phyloP scores from a whole-genome alignment of 1,284 basidiomycete genomes.

The Sporisorium reilianum region DNA sequence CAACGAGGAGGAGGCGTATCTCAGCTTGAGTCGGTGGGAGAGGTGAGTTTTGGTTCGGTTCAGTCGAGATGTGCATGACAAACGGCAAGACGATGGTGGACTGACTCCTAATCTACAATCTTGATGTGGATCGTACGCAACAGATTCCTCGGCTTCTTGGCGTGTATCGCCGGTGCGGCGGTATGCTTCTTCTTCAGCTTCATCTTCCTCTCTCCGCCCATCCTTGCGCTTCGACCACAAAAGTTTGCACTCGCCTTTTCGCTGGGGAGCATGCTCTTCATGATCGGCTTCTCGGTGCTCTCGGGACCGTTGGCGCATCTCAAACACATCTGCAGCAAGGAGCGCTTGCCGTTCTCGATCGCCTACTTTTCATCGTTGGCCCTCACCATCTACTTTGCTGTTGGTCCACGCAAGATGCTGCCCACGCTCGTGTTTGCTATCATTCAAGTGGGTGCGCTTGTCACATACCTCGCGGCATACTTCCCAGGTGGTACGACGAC shows the following conservation, averaged over 20 bases:
- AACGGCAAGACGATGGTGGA: not conserved
- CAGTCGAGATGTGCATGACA: not conserved
- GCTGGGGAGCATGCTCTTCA: slow-evolving; percentile 65
- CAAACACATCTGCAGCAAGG: slow-evolving; percentile 69
- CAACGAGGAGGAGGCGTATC: slow-evolving; percentile 95
- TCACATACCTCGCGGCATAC: slow-evolving; percentile 65
- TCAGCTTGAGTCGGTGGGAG: slow-evolving; percentile 68
- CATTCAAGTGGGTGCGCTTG: slow-evolving; percentile 60
- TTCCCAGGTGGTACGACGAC: slow-evolving; percentile 67
- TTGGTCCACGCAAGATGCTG: slow-evolving; percentile 62
- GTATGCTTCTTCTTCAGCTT: slow-evolving; percentile 97
- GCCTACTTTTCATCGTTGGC: slow-evolving; percentile 63
- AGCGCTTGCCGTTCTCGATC: slow-evolving; percentile 75
- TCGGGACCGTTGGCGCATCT: slow-evolving; percentile 66
- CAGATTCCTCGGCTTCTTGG: slow-evolving; percentile 87
- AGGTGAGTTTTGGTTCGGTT: slow-evolving; percentile 44
- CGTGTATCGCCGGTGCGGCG: slow-evolving; percentile 86
- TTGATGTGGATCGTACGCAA: not conserved
- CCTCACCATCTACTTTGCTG: slow-evolving; percentile 68
- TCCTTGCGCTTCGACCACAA: slow-evolving; percentile 72
- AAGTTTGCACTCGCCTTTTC: slow-evolving; percentile 68
- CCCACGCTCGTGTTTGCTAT: slow-evolving; percentile 61
- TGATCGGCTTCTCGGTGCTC: slow-evolving; percentile 66
- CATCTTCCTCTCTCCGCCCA: slow-evolving; percentile 81
- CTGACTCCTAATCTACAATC: not conserved